Percentiles rank a stretch among this genome's conserved stretches.
Evolutionary conservation across 73 alveolate genomes (phyloP).

Genomic region (Paramecium bursaria): DNA sequence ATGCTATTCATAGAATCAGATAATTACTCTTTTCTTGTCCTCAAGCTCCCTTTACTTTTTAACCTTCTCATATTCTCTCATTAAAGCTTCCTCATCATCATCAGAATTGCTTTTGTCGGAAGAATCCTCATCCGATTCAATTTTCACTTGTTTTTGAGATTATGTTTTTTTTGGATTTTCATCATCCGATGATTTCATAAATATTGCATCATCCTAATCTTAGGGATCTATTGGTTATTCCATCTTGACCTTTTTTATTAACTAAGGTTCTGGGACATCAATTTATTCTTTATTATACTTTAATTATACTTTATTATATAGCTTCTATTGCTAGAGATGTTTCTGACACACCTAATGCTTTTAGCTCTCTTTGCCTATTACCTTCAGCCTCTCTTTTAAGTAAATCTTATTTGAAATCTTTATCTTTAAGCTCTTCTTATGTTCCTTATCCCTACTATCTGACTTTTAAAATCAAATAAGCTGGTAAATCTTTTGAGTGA

Average conservation of each 20-base stretch:
- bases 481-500: conserved; percentile 95
- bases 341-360: conserved; percentile 73
- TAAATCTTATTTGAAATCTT: conserved; percentile 83
- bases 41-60: conserved; percentile 91
- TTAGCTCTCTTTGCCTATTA: conserved; percentile 77
- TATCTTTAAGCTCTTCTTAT: conserved; percentile 74
- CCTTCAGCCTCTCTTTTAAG: conserved; percentile 82
- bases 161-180: conserved; percentile 15
- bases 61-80: conserved; percentile 93
- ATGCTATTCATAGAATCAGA: not conserved
- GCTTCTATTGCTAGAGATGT: conserved; percentile 59
- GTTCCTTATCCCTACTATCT: conserved; percentile 88
- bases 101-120: conserved; percentile 56
- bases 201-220: conserved; percentile 82
- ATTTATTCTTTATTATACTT: not conserved
- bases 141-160: not conserved
- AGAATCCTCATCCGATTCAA: not conserved
- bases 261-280: conserved; percentile 70
- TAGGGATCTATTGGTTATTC: conserved; percentile 57
- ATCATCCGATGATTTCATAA: conserved; percentile 62
- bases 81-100: conserved; percentile 81
- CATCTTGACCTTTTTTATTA: conserved; percentile 63
- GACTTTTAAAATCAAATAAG: conserved; percentile 85
- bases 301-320: conserved; percentile 14
- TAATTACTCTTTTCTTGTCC: conserved; percentile 75